A percentile compares a stretch with the other conserved stretches of the same genome.
Evolutionary conservation across 345 rosid species (phyloP).

Genomic region (Capsella bursapastoris): DNA sequence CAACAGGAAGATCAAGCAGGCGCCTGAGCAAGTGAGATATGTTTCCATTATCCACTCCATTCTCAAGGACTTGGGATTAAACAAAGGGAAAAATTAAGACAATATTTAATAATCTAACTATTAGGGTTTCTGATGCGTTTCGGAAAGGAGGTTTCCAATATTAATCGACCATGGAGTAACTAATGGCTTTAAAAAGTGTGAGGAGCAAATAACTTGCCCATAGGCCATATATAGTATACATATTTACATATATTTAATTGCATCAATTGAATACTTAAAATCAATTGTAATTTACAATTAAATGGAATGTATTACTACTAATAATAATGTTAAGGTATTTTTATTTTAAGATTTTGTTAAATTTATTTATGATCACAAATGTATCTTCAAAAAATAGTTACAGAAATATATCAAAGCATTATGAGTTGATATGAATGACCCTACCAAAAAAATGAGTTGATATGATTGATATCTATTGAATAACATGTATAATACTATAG

Average conservation of each 20-base stretch:
- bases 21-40: not conserved
- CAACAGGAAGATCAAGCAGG: constrained; percentile 23
- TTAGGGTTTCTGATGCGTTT: constrained; percentile 29
- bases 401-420: not conserved
- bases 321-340: not conserved
- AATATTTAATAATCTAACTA: not conserved
- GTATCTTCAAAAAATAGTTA: constrained; percentile 3
- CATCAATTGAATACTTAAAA: constrained; percentile 28
- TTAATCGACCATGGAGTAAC: constrained; percentile 15
- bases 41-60: constrained; percentile 28
- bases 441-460: too few relatives aligned
- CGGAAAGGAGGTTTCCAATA: constrained; percentile 22
- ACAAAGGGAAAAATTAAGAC: constrained; percentile 13
- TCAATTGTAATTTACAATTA: constrained; percentile 30
- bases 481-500: constrained; percentile 1
- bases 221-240: not conserved
- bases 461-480: constrained; percentile 10
- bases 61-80: constrained; percentile 42
- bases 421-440: not conserved
- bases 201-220: constrained; percentile 26
- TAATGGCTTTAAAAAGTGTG: constrained; percentile 28
- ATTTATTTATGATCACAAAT: constrained; percentile 5
- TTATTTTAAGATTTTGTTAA: constrained; percentile 24
- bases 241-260: constrained; percentile 23
- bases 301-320: constrained; percentile 16